Conservation (phyloP, 805 yeast genomes). For the Ogataea pilisensis region DNA sequence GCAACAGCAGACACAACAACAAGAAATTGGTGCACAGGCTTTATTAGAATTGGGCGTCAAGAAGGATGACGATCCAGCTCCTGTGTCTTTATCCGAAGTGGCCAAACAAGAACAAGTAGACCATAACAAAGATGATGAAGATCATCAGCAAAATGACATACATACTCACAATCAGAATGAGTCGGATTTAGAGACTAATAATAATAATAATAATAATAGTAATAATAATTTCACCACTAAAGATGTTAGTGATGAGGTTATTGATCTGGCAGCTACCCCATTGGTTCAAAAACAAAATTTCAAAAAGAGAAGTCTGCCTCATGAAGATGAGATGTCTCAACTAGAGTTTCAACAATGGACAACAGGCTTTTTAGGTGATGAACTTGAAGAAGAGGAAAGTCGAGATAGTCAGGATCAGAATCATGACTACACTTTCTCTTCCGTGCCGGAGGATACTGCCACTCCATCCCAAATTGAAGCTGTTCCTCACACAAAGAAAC, state of each 20-base stretch:
- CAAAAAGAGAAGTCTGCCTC: slow-evolving; percentile 28
- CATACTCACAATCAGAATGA: slow-evolving; percentile 1
- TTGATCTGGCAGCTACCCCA: slow-evolving; percentile 67
- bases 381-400: slow-evolving; percentile 26
- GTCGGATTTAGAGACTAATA: not conserved
- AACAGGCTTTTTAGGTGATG: slow-evolving; percentile 44
- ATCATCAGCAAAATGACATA: slow-evolving; percentile 3
- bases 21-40: slow-evolving; percentile 29
- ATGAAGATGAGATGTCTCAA: slow-evolving; percentile 42
- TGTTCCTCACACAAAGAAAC: slow-evolving; percentile 5
- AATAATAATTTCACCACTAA: no score
- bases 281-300: slow-evolving; percentile 31
- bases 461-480: not conserved
- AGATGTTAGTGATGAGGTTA: slow-evolving; percentile 75
- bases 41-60: slow-evolving; percentile 23
- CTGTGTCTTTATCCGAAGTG: no score
- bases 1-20: slow-evolving; percentile 11
- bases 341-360: slow-evolving; percentile 54
- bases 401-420: slow-evolving; percentile 10
- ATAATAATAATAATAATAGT: no score
- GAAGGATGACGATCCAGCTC: slow-evolving; percentile 12
- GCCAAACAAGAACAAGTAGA: not conserved
- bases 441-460: not conserved
- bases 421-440: not conserved
- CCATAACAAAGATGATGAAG: not conserved